Conservation (phyloP, 306 rosid species). For the Medicago ruthenica region DNA sequence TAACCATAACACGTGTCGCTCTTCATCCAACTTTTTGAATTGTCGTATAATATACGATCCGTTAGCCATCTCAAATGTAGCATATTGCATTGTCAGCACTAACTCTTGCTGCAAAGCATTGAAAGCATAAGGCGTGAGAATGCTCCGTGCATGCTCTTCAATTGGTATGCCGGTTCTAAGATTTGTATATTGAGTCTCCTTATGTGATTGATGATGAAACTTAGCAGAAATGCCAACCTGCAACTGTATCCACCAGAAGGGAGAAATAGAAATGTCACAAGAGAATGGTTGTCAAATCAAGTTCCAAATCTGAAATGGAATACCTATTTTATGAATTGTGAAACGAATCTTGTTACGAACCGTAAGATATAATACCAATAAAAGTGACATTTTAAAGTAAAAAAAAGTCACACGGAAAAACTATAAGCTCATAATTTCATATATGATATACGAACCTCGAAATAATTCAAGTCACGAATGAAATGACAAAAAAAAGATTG, state of each 20-base stretch:
- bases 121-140: slow-evolving; percentile 86
- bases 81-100: slow-evolving; percentile 80
- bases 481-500: neutral
- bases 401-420: neutral
- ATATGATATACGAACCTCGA: neutral
- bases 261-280: slow-evolving; percentile 32
- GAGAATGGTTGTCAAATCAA: neutral
- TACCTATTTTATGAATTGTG: neutral
- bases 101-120: slow-evolving; percentile 82
- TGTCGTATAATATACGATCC: slow-evolving; percentile 78
- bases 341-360: neutral
- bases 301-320: neutral
- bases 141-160: slow-evolving; percentile 82
- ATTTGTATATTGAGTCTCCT: slow-evolving; percentile 66
- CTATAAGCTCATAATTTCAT: neutral
- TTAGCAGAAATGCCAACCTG: slow-evolving; percentile 78
- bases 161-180: slow-evolving; percentile 81
- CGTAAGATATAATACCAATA: neutral
- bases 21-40: slow-evolving; percentile 79
- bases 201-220: slow-evolving; percentile 63
- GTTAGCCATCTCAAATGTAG: slow-evolving; percentile 74
- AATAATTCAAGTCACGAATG: neutral
- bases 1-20: slow-evolving; percentile 74
- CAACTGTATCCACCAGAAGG: slow-evolving; percentile 42
- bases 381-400: neutral